Evolutionary conservation across 148 eudicot genomes (phyloP), one percentile per base, ranked within the genome.

Genomic region (Pharnaceum exiguum): DNA sequence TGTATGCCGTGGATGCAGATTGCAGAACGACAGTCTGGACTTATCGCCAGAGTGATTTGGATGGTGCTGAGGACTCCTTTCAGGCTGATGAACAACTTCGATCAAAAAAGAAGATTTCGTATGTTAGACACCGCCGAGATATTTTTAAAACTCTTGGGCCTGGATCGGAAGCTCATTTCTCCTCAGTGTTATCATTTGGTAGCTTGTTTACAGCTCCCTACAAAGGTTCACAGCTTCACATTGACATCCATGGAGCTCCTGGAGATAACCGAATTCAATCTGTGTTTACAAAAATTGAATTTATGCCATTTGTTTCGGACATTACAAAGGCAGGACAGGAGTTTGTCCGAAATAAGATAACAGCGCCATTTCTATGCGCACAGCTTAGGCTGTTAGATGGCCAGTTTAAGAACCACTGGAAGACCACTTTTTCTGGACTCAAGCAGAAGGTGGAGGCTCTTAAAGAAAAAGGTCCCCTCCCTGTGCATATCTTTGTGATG

Each of bases 21-120:
- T 91, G 98, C 66, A 73, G 86, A 71, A 80, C 84, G 24, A 82
- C 88, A 25, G 90, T 91, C 27, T 91, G 98, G 98, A 85, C 86
- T 42, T 91, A 91, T 39, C 71, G 74, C 28, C 67, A 68, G 26
- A 73, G 71, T 50, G 77, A 51, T 48, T 68, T 77, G 46, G 89
- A 85, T 79, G 94, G 88, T 33, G 15, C 44, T 23, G 44, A 80
- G 51, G 98, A 91, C 72, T 75, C 77, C 35, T 91, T 85, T 67
- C 98, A 91, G 73, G 87, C 97, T 30, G 96, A 91, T 74, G 90
- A 87, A 51, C 84, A 85, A 59, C 93, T 91, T 55, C 77, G 70
- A 64, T 46, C 57, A 64, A 87, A 79, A 75, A 91, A 75, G 94
- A 91, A 81, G 63, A 73, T 91, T 30, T 71, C 94, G 21, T 91